phyloP scores from a whole-genome alignment of 2,329 filamentous ascomycete genomes.

The Cryphonectria nitschkei region DNA sequence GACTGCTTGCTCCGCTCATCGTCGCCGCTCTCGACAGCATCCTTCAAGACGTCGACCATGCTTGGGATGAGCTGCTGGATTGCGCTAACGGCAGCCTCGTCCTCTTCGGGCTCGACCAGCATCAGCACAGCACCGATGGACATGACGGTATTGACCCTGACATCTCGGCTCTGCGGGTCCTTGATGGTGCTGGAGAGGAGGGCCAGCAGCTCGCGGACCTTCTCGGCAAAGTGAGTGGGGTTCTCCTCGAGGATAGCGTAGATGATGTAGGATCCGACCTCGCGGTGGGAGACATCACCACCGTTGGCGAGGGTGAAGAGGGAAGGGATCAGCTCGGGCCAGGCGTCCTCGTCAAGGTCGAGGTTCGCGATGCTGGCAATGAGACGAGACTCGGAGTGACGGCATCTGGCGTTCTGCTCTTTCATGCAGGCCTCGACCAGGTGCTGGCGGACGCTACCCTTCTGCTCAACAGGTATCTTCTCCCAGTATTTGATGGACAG shows the following conservation, averaged over 20 bases:
- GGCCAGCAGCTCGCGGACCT: conserved; percentile 77
- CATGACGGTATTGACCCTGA: conserved; percentile 92
- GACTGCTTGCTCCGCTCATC: conserved; percentile 88
- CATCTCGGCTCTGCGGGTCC: conserved; percentile 87
- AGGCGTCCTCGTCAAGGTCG: conserved; percentile 80
- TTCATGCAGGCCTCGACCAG: conserved; percentile 82
- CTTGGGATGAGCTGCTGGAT: conserved; percentile 82
- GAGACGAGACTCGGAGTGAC: conserved; percentile 86
- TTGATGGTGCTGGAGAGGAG: conserved; percentile 87
- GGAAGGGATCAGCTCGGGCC: conserved; percentile 77
- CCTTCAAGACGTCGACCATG: conserved; percentile 90
- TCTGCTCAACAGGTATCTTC: conserved; percentile 72
- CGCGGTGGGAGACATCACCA: conserved; percentile 73
- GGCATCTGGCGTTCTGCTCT: conserved; percentile 75
- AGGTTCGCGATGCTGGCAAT: conserved; percentile 84
- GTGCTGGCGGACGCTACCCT: conserved; percentile 77
- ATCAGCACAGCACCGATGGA: conserved; percentile 86
- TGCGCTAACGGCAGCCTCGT: conserved; percentile 70
- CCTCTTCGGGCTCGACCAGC: conserved; percentile 86
- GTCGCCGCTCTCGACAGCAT: conserved; percentile 75
- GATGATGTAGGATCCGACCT: conserved; percentile 91
- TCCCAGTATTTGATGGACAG: conserved; percentile 87
- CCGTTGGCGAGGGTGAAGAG: conserved; percentile 77
- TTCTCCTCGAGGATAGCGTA: conserved; percentile 90
- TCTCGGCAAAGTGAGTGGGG: conserved; percentile 80